Percentiles rank a stretch among this genome's conserved stretches.
Evolutionary conservation across 2,329 filamentous ascomycete species (phyloP).

Genomic region (Botryotinia narcissicola): DNA sequence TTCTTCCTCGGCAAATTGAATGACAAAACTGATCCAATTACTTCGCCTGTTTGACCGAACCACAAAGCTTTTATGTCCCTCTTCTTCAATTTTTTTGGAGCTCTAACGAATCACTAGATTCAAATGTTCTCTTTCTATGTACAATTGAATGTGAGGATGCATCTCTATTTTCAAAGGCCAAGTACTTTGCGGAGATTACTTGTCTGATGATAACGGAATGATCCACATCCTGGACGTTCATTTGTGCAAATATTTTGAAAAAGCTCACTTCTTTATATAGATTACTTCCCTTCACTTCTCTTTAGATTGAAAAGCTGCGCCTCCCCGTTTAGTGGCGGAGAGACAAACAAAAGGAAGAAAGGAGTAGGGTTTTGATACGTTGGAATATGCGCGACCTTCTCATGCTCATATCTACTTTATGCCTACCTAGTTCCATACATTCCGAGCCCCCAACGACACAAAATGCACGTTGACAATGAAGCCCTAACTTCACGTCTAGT

Average conservation of each 20-base stretch:
- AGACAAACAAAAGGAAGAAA: background rate
- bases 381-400: background rate
- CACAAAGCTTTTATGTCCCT: background rate
- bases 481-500: background rate
- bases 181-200: background rate
- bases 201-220: background rate
- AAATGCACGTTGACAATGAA: accelerated
- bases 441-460: no score
- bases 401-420: background rate
- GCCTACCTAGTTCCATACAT: no score
- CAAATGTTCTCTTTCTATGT: background rate
- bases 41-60: background rate
- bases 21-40: background rate
- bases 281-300: background rate
- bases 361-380: background rate
- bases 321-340: background rate
- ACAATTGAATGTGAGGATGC: background rate
- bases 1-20: background rate
- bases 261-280: background rate
- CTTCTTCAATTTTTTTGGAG: background rate
- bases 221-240: background rate
- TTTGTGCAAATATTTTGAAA: background rate
- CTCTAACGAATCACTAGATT: background rate
- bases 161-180: background rate
- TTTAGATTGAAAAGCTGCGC: background rate